Conservation (phyloP, 2,329 filamentous ascomycete species). For the Alternaria sp. region DNA sequence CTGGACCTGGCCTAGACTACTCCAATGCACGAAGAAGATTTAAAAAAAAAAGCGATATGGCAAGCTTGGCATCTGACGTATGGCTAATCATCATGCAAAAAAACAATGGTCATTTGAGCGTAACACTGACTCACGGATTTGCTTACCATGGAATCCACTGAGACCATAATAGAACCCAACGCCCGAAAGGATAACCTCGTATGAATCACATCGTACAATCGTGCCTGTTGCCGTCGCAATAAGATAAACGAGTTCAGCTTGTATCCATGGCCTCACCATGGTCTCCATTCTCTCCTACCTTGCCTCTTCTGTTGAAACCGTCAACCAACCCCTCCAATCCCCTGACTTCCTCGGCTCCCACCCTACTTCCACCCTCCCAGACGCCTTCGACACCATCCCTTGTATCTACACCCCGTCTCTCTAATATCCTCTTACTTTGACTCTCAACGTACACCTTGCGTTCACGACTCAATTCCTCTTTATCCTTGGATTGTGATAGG, state of each 20-base stretch:
- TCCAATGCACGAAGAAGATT: background rate
- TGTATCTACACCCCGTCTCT: conserved; percentile 73
- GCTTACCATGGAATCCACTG: background rate
- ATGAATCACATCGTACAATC: background rate
- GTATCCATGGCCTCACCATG: conserved; percentile 40
- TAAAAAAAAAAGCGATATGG: background rate
- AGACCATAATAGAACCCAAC: background rate
- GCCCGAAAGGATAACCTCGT: background rate
- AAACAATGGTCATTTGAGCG: background rate
- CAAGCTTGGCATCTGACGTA: background rate
- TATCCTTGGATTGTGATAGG: conserved; percentile 33
- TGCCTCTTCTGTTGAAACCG: conserved; percentile 14
- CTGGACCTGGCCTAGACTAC: background rate
- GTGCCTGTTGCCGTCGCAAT: background rate
- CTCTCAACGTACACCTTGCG: conserved; percentile 84
- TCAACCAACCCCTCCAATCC: conserved; percentile 42
- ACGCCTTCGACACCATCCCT: conserved; percentile 46
- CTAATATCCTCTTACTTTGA: conserved; percentile 79
- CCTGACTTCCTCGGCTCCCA: conserved; percentile 40
- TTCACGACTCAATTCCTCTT: conserved; percentile 68
- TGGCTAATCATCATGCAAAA: background rate
- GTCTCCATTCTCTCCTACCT: conserved; percentile 10
- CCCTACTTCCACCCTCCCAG: conserved; percentile 34
- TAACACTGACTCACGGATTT: background rate
- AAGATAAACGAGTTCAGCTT: conserved; percentile 8